phyloP scores from a whole-genome alignment of 257 asterid genomes.

The Nicotiana attenuata region DNA sequence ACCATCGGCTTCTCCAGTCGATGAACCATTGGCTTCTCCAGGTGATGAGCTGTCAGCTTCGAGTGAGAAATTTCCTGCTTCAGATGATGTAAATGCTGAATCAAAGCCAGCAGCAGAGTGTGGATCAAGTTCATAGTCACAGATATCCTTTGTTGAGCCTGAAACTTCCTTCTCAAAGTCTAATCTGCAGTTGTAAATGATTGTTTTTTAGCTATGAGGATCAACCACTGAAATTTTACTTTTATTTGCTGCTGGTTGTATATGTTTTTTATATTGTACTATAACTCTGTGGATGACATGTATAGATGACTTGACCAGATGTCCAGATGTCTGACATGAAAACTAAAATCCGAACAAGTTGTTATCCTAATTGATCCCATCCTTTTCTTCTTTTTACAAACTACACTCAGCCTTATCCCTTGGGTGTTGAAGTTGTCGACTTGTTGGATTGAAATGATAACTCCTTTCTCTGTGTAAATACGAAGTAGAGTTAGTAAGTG shows the following conservation, averaged over 20 bases:
- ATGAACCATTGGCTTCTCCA: slow-evolving; percentile 5
- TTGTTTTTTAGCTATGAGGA: neutral
- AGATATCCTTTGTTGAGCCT: neutral
- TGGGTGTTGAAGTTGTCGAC: neutral
- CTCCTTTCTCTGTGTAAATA: neutral
- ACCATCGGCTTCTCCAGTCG: slow-evolving; percentile 8
- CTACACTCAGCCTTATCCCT: neutral
- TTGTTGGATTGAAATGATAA: neutral
- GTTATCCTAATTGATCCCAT: neutral
- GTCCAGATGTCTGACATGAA: neutral
- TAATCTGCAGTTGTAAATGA: neutral
- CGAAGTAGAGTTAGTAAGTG: too few relatives aligned
- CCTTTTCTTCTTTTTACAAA: neutral
- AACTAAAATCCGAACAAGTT: neutral
- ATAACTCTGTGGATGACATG: neutral
- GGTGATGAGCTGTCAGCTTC: slow-evolving; percentile 11
- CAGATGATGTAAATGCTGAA: slow-evolving; percentile 15
- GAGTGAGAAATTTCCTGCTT: slow-evolving; percentile 18
- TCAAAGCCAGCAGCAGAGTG: slow-evolving; percentile 12
- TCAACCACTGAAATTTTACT: neutral
- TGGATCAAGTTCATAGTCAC: slow-evolving; percentile 18
- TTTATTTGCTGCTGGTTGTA: neutral
- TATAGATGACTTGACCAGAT: neutral
- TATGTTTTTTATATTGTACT: neutral
- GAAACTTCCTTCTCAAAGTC: neutral